phyloP scores from a whole-genome alignment of 768 basidiomycete species.

The Phallus indusiatus region DNA sequence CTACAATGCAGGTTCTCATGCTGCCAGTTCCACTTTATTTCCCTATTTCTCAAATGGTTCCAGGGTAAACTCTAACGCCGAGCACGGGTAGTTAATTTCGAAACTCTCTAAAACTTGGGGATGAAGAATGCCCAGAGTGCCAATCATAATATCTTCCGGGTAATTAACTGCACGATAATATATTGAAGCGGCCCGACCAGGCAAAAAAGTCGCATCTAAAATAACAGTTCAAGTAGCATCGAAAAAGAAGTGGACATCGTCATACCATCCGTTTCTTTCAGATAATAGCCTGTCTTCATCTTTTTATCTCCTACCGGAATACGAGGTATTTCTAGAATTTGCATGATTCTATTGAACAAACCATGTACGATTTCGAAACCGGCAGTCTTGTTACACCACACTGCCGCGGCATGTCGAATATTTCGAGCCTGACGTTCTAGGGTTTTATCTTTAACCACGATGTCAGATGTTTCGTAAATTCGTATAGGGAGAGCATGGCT shows the following conservation, averaged over 20 bases:
- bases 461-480: conserved; percentile 90
- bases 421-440: conserved; percentile 83
- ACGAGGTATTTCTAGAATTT: conserved; percentile 85
- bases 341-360: conserved; percentile 89
- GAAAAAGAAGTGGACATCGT: conserved; percentile 2
- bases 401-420: conserved; percentile 75
- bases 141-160: conserved; percentile 60
- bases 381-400: conserved; percentile 95
- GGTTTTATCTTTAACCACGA: conserved; percentile 76
- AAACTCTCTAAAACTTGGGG: conserved; percentile 87
- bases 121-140: conserved; percentile 88
- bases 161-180: conserved; percentile 57
- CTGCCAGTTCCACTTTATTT: conserved; percentile 27
- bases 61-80: conserved; percentile 85
- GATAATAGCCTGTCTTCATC: conserved; percentile 77
- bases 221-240: neutral
- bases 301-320: conserved; percentile 49
- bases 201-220: conserved; percentile 88
- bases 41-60: conserved; percentile 86
- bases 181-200: conserved; percentile 87
- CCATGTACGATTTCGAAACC: conserved; percentile 97
- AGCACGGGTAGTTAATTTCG: conserved; percentile 92
- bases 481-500: conserved; percentile 87
- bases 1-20: neutral
- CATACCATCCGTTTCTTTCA: conserved; percentile 77